Evolutionary conservation across 331 rosid species (phyloP), one percentile per base, ranked within the genome.

Genomic region (Acacia concinna): DNA sequence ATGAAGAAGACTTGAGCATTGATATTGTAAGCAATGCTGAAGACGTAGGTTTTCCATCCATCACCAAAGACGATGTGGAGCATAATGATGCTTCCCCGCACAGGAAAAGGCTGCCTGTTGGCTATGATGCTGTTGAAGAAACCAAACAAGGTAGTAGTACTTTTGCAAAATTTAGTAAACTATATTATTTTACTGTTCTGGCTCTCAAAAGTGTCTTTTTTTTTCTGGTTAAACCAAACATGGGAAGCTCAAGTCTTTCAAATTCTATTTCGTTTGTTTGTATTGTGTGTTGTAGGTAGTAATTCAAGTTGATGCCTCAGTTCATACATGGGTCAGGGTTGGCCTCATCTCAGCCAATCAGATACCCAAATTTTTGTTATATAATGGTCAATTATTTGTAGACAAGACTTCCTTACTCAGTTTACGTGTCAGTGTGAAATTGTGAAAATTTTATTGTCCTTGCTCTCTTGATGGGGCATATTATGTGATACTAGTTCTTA

Each of bases 21-120:
- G 90, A 96, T 87, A 85, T 96, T 76, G 78, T 93, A 15, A 91
- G 97, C 78, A 94, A 91, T 76, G 97, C 90, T 66, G 99, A 93
- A 80, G 82, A 86, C 20, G 69, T 69, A 71, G 87, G 88, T 67
- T 85, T 75, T 60, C 91, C 79, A 82, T 71, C 81, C 23, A 81
- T 60, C 57, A 75, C 71, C 78, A 83, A 85, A 81, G 81, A 74
- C 70, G 86, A 75, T 69, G 84, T 73, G 84, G 86, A 74, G 84
- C 94, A 77, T 77, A 86, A 71, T 14, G 84, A 82, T 75, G 74
- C 79, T 84, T 87, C 94, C 79, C 87, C 90, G 15, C 71, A 75
- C 90, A 84, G 83, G 84, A 90, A 79, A 78, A 90, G 78, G 88
- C 75, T 85, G 82, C 80, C 72, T 68, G 83, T 47, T 75, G 82